phyloP scores from a whole-genome alignment of 2,329 filamentous ascomycete genomes.

The Zelopaecilomyces penicillatus region DNA sequence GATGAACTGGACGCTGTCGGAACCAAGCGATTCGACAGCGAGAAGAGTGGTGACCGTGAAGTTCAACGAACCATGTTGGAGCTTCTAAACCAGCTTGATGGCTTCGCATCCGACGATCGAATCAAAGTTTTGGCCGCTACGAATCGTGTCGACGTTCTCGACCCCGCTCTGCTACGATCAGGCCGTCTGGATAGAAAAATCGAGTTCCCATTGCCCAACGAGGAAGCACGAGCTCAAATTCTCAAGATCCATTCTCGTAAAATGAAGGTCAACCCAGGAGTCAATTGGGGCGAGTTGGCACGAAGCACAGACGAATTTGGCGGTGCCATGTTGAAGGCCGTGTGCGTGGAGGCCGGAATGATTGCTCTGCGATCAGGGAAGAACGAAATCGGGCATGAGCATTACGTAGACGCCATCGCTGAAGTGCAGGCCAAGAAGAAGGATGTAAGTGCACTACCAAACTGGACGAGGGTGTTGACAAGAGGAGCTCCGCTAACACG shows the following conservation, averaged over 20 bases:
- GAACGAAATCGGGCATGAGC: conserved; percentile 94
- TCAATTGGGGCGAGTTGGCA: conserved; percentile 95
- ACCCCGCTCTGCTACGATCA: conserved; percentile 83
- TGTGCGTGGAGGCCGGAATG: conserved; percentile 98
- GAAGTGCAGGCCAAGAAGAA: conserved; percentile 97
- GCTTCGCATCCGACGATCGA: conserved; percentile 91
- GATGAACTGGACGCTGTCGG: conserved; percentile 98
- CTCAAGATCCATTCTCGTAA: conserved; percentile 95
- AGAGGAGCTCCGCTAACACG: conserved; percentile 1
- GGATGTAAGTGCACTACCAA: conserved; percentile 47
- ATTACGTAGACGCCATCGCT: conserved; percentile 96
- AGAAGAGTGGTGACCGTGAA: conserved; percentile 95
- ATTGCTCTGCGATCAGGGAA: conserved; percentile 91
- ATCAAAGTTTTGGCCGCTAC: conserved; percentile 95
- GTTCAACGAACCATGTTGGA: conserved; percentile 99
- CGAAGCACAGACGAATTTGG: conserved; percentile 98
- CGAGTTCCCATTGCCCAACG: conserved; percentile 95
- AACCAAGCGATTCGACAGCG: conserved; percentile 96
- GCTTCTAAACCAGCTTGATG: conserved; percentile 94
- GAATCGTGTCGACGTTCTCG: conserved; percentile 88
- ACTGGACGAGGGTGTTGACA: not conserved
- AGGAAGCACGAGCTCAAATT: conserved; percentile 95
- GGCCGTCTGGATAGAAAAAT: conserved; percentile 95
- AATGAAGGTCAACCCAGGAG: conserved; percentile 87
- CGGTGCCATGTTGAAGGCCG: conserved; percentile 93